Conservation (phyloP, 192 early-diverging fungal genomes). For the Coemansia sp. region DNA sequence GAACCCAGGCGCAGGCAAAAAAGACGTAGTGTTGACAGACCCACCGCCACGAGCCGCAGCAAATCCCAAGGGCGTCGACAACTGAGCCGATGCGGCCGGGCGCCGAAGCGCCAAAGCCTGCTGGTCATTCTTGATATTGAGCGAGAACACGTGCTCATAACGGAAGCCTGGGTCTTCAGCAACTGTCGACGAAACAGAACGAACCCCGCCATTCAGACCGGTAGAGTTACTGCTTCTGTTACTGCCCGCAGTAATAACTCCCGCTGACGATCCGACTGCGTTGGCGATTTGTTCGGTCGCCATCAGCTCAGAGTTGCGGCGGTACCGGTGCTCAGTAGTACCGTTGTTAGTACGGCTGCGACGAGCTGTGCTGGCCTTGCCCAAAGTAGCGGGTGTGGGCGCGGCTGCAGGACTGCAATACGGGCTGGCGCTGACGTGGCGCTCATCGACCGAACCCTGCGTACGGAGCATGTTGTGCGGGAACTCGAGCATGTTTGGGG, state of each 20-base stretch:
- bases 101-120: background rate
- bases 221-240: background rate
- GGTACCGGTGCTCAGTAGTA: constrained; percentile 57
- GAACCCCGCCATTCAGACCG: constrained; percentile 6
- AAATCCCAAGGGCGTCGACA: constrained; percentile 12
- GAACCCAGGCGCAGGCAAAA: background rate
- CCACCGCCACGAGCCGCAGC: constrained; percentile 6
- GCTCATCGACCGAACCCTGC: background rate
- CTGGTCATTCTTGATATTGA: constrained; percentile 26
- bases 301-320: constrained; percentile 51
- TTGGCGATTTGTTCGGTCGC: constrained; percentile 19
- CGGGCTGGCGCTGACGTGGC: background rate
- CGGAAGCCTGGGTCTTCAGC: constrained; percentile 23
- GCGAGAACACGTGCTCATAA: constrained; percentile 48
- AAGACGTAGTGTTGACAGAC: background rate
- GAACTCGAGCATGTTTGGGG: constrained; percentile 50
- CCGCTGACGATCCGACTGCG: background rate
- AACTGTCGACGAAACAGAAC: constrained; percentile 36
- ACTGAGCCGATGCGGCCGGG: background rate
- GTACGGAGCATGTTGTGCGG: constrained; percentile 22
- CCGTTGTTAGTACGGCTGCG: constrained; percentile 34
- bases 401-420: background rate
- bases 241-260: constrained; percentile 1
- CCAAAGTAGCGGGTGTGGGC: too few relatives aligned
- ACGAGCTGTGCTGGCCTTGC: constrained; percentile 9